Evolutionary conservation across 176 grass and related monocot species (phyloP), one percentile per base, ranked within the genome.

Genomic region (Thinopyrum elongatum): DNA sequence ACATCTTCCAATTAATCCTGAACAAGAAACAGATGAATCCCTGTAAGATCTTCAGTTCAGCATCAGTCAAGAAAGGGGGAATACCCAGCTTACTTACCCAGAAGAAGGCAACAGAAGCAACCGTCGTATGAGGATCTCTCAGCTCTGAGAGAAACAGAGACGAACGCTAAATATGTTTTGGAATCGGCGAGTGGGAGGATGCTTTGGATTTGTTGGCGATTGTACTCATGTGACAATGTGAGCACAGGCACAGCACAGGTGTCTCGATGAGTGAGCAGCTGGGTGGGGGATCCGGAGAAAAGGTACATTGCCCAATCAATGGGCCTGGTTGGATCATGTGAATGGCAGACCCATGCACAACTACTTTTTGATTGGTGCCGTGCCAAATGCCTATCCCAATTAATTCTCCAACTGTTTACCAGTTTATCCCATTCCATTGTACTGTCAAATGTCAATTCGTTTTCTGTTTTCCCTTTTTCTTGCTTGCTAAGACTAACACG

Each of bases 281-380:
- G 80, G 82, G 65, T 6, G 55, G 70, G 59, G 58, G 47, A 76
- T 44, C 60, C 13, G 27, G 42, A 27, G 58, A 83, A 70, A 83
- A 71, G 28, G 72, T 41, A 0, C 70, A 22, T 23, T 35, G 17
- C 27, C 27, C 84, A 70, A 88, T 88, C 75, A 83, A 89, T 86
- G 69, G 58, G 47, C 68, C 76, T 70, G 68, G 71, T 83, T 79
- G 85, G 67, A 94, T 92, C 93, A 90, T 92, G 93, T 94, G 93
- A 94, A 86, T 61, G 57, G 23, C 36, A 73, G 69, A 82, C 70
- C 73, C 58, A 53, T 15, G 8, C 71, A 80, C 65, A 42, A 58
- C 86, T 10, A 27, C 22, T 63, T 83, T 83, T 81, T 65, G 65
- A 81, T 79, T 82, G 36, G 3, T 74, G 77, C 2, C 28, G n/a